Evolutionary conservation across 805 yeast genomes (phyloP), one percentile per base, ranked within the genome.

Genomic region (Candida easanensis): DNA sequence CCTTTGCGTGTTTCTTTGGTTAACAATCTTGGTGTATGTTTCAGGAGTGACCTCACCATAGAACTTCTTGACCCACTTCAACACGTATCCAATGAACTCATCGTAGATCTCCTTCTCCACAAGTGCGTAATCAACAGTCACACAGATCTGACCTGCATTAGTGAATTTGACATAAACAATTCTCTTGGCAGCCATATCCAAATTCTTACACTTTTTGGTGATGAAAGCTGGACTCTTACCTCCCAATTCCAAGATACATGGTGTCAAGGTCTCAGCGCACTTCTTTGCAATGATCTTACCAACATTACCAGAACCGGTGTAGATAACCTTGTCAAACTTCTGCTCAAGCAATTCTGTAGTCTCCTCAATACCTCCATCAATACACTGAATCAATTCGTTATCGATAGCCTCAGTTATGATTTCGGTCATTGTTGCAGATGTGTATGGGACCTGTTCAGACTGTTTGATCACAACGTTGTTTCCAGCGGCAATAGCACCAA

Each of bases 101-200:
- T 68, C 76, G 55, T 81, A 78, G 18, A 80, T 63, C 3, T 70
- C 61, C 43, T 72, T 77, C 45, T 84, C 88, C n/a, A 80, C 84
- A 35, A 88, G 56, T 5, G 84, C 66, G 57, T 88, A 90, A 65
- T 91, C 98, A 8, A 90, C 84, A 9, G 96, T 86, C 31, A 88
- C 85, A 68, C 97, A 90, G 2, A 93, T 81, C 67, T 90, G 98
- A 15, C 98, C 98, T 15, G 85, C 77, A 60, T 88, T 91, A 25
- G 77, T 65, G 58, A 82, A 83, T 53, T 83, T 79, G 15, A 90
- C 91, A 86, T 93, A 87, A 1, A 75, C 73, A 14, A 88, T 65
- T 63, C 97, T 76, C 50, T 73, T 74, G 20, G 88, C 71, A 4
- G 76, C 71, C 1, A 66, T 62, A 9, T 64, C 57, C 28, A 80